Base-by-base conservation (phyloP, 805 yeast species). In the Lipomyces sp. region DNA sequence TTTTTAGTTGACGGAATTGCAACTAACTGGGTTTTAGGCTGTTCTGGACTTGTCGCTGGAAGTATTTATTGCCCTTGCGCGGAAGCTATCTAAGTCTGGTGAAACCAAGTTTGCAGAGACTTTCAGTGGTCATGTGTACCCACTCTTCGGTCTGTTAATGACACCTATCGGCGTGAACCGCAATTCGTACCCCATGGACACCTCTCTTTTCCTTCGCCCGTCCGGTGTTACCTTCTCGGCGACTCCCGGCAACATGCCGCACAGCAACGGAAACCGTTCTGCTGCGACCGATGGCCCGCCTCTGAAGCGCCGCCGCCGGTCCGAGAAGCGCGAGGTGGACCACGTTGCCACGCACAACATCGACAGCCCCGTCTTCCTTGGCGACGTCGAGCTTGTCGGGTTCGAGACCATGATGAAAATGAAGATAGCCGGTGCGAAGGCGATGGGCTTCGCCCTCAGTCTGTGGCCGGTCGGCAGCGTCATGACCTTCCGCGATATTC, bases 111-210 rank as follows among this genome's bases (percentile, higher is more conserved):
- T 84, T 55, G 85, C 81, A 41, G 70, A 67, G 1, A 66, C 80
- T 1, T 79, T 88, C 56, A 67, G 71, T 2, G 70, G 72, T 3
- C 90, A 86, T 62, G 70, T 79, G 43, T 72, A 71, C 41, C 84
- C 88, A 6, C 71, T 83, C 53, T 54, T 43, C 46, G 77, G 81
- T 14, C 71, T 93, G 39, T 64, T 88, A 39, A 83, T 87, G 83
- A 91, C 98, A 0, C 99, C 99, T 2, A 85, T 93, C 51, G 98
- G 99, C 54, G 81, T 89, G 48, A 85, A 95, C 3, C 81, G 98
- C 57, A 86, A 84, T 65, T 86, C 83, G 61, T 93, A 87, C 67
- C 79, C 81, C 31, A 87, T 93, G 96, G 82, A 86, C 58, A 72
- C 85, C 0, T 71, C 75, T n/a, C 74, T 81, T 44, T 78, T 93